Conservation (phyloP, 169 alveolate species). For the Perkinsus olseni region DNA sequence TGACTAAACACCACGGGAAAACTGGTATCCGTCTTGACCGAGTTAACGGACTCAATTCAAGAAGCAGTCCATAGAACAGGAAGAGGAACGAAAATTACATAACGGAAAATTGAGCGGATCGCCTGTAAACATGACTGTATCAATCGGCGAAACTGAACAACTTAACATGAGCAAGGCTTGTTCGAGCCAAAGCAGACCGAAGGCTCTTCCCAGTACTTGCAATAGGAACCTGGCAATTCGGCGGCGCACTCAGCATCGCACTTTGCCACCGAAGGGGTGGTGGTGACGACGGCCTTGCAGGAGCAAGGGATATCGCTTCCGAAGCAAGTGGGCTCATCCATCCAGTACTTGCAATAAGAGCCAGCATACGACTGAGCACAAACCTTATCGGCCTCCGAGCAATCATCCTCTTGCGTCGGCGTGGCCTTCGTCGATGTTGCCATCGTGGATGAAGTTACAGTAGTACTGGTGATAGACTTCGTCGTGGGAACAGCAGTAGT, state of each 20-base stretch:
- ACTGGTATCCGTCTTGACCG: too few relatives aligned
- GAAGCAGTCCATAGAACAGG: neutral
- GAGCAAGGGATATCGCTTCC: neutral
- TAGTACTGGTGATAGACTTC: neutral
- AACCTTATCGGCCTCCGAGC: neutral
- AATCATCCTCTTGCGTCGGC: neutral
- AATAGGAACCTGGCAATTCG: neutral
- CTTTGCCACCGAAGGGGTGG: neutral
- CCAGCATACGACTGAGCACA: neutral
- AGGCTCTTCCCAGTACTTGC: neutral
- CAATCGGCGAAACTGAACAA: neutral
- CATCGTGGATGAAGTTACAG: neutral
- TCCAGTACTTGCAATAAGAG: neutral
- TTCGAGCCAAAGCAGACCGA: neutral
- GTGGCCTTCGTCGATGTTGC: neutral
- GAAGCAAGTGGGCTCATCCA: neutral
- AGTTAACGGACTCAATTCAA: too few relatives aligned
- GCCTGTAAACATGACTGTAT: neutral
- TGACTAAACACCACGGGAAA: too few relatives aligned
- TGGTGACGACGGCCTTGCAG: neutral
- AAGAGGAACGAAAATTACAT: neutral
- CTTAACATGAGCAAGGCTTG: neutral
- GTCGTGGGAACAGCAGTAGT: neutral
- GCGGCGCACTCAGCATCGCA: neutral
- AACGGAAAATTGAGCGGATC: neutral